A percentile compares a stretch with the other conserved stretches of the same genome.
phyloP scores from a whole-genome alignment of 2,329 filamentous ascomycete species.

The Talaromyces piceae region DNA sequence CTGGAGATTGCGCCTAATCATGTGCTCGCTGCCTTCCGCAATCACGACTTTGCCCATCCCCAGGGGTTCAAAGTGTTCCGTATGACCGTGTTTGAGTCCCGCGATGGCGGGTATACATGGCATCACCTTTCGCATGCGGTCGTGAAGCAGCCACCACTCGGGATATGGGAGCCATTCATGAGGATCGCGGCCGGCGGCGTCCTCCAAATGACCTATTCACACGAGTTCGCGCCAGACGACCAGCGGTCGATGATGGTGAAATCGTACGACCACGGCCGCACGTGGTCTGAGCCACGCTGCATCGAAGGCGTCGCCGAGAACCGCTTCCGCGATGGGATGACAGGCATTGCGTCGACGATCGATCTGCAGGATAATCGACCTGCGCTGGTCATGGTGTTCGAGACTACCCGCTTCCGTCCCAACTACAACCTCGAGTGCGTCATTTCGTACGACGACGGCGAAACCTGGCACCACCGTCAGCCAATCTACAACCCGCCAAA shows the following conservation, averaged over 20 bases:
- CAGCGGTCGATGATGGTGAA: conserved; percentile 45
- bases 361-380: conserved; percentile 23
- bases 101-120: conserved; percentile 40
- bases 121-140: conserved; percentile 38
- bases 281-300: conserved; percentile 38
- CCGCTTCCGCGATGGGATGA: conserved; percentile 39
- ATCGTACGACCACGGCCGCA: conserved; percentile 37
- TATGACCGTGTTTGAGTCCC: conserved; percentile 44
- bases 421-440: conserved; percentile 40
- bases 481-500: conserved; percentile 33
- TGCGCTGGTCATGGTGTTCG: conserved; percentile 40
- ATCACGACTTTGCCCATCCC: conserved; percentile 34
- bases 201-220: conserved; percentile 41
- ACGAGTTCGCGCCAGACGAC: conserved; percentile 40
- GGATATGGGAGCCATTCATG: conserved; percentile 48
- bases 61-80: conserved; percentile 37
- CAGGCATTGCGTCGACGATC: conserved; percentile 32
- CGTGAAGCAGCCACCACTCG: conserved; percentile 32
- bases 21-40: conserved; percentile 44
- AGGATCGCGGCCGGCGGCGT: conserved; percentile 30
- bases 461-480: conserved; percentile 35
- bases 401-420: conserved; percentile 36
- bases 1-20: conserved; percentile 31
- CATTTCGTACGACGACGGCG: conserved; percentile 39
- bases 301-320: conserved; percentile 34